Conservation (phyloP, 441 rosid genomes). For the Theobroma grandiflorum region DNA sequence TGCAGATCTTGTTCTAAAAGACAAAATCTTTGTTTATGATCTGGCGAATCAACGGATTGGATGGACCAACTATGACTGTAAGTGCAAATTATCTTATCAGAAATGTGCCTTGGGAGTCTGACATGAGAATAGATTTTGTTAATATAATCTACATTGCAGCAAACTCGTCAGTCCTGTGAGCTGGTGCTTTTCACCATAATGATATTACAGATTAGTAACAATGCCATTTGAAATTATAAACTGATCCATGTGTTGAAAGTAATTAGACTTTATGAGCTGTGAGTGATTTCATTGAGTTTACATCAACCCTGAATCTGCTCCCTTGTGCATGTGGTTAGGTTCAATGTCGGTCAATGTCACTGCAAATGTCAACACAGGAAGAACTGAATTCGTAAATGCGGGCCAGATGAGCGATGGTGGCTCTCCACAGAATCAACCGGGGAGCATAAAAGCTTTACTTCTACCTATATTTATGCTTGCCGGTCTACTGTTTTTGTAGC, state of each 20-base stretch:
- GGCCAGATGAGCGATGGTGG: slow-evolving; percentile 61
- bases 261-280: not conserved
- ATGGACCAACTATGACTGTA: slow-evolving; percentile 94
- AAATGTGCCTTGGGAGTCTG: not conserved
- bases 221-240: not conserved
- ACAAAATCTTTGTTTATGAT: slow-evolving; percentile 91
- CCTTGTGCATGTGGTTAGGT: slow-evolving; percentile 47
- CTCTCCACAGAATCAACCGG: slow-evolving; percentile 38
- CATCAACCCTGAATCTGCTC: not conserved
- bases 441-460: slow-evolving; percentile 36
- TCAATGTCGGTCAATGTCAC: slow-evolving; percentile 82
- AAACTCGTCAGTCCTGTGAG: not conserved
- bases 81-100: slow-evolving; percentile 32
- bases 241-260: not conserved
- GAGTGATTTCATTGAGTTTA: not conserved
- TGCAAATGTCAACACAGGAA: slow-evolving; percentile 58
- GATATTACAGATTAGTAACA: not conserved
- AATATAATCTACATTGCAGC: not conserved
- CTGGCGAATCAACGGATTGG: slow-evolving; percentile 88
- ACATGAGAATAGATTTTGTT: not conserved
- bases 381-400: slow-evolving; percentile 72
- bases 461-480: slow-evolving; percentile 34
- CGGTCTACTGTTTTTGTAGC: slow-evolving; percentile 53
- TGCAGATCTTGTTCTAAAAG: slow-evolving; percentile 89
- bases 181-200: not conserved